Base-by-base conservation (phyloP, 345 rosid species). In the Eucalyptus regnans region DNA sequence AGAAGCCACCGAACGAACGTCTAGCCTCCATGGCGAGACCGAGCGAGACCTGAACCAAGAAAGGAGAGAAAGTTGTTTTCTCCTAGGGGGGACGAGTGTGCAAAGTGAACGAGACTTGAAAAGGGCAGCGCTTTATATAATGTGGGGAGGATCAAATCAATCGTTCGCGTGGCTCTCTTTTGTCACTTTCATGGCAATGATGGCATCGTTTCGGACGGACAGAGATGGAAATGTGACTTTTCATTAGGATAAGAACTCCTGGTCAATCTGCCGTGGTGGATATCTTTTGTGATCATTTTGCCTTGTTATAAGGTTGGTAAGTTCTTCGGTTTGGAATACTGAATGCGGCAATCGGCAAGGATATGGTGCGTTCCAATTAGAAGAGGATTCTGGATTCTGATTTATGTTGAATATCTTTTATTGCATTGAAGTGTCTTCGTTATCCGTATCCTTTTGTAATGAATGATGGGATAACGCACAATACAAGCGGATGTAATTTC, bases 21-120 rank as follows among this genome's bases (percentile, higher is more conserved):
- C 13, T 81, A 18, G 88, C 54, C 54, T 60, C 92, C 94, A 92
- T 93, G 8, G 44, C 14, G 44, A 37, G 80, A 33, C 22, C 44
- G 12, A 33, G 80, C 44, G 81, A 71, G 81, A 71, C 25, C 46
- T 33, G 44, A 71, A 71, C 81, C 44, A 1, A 66, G 41, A 62
- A 66, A 66, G 20, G 4, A 64, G 23, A 5, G 44, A 71, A 31
- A n/a, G 0, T 37, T 44, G 43, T 71, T 71, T 10, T 71, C 83
- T 71, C 83, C 12, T 37, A n/a, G 76, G 12, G 41, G 9, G 76
- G 76, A n/a, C 7, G 76, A 64, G 18, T 14, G 76, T n/a, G 33
- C 68, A 64, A 37, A 71, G 46, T 9, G 81, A 41, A 76, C 48
- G 83, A 18, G 83, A 37, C 48, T 6, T 1, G 27, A 37, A 18